Conservation (phyloP, 2,329 filamentous ascomycete species). For the Fonsecaea pedrosoi region DNA sequence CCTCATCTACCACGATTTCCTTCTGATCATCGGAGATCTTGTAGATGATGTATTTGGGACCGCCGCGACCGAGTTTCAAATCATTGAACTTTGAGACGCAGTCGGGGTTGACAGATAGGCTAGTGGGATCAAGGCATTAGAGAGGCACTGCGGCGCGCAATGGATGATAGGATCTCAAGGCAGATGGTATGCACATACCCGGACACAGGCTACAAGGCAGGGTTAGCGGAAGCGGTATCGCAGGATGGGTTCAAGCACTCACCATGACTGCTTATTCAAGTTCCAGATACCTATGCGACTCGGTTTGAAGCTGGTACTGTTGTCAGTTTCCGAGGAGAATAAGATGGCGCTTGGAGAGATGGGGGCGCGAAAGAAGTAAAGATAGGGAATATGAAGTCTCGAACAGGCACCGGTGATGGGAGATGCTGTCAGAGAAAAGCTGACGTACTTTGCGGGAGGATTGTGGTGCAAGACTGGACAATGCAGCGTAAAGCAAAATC, state of each 20-base stretch:
- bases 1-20: conserved; percentile 56
- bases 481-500: conserved; percentile 9
- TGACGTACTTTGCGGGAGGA: conserved; percentile 22
- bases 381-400: conserved; percentile 9
- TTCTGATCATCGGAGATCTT: conserved; percentile 60
- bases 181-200: conserved; percentile 35
- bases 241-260: conserved; percentile 13
- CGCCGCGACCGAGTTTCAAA: conserved; percentile 53
- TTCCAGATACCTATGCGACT: conserved; percentile 16
- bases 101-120: conserved; percentile 55
- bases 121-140: conserved; percentile 40
- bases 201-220: conserved; percentile 37
- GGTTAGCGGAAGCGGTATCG: conserved; percentile 21
- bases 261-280: conserved; percentile 35
- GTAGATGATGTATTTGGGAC: conserved; percentile 60
- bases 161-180: conserved; percentile 15
- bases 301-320: conserved; percentile 14
- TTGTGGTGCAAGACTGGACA: conserved; percentile 18
- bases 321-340: conserved; percentile 25
- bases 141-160: conserved; percentile 2
- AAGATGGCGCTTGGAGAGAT: conserved; percentile 13
- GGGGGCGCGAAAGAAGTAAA: conserved; percentile 1
- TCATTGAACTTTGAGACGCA: conserved; percentile 56
- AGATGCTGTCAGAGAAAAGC: not conserved
- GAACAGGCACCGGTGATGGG: conserved; percentile 11